Evolutionary conservation across 2,329 filamentous ascomycete species (phyloP), one percentile per base, ranked within the genome.

Genomic region (Aspergillus nomiae): DNA sequence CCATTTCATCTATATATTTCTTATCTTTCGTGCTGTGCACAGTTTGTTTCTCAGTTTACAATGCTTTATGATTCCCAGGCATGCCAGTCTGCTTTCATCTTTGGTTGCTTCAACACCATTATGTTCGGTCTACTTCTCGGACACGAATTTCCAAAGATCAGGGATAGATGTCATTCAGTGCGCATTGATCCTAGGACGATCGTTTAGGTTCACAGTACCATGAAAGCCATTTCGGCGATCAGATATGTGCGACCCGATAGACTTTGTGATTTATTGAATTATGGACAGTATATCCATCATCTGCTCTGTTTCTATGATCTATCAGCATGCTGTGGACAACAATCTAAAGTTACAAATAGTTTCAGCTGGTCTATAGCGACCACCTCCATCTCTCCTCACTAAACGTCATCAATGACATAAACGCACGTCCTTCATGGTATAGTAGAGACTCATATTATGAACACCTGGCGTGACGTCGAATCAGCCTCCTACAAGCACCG

Each of bases 61-160:
- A 63, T 45, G 24, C 56, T 54, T 45, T 48, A 53, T 62, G 58
- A 63, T 65, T 61, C 63, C 58, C 55, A 32, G 30, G 34, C 26
- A 38, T 56, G 41, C 12, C 26, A 8, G 5, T 32, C 43, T 34
- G 6, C 28, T 51, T 32, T 56, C 24, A 41, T 54, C 48, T 61
- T 48, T 7, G 48, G 12, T 55, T 36, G 32, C 46, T 30, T 45
- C 36, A 32, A 28, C 36, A 21, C 46, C 30, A 36, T 36, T 21
- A 14, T 24, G n/a, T 54, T 45, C 28, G 21, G 36, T 55, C 24
- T 19, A 51, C 21, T 24, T 28, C 9, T 12, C 38, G 12, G 38
- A 41, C 19, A 19, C 38, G 16, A 41, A 41, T 41, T 41, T 8
- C 38, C 19, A 41, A 16, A 30, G 19, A 51, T 32, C 28, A 34